Base-by-base conservation (phyloP, 331 rosid genomes). In the Acacia concinna region DNA sequence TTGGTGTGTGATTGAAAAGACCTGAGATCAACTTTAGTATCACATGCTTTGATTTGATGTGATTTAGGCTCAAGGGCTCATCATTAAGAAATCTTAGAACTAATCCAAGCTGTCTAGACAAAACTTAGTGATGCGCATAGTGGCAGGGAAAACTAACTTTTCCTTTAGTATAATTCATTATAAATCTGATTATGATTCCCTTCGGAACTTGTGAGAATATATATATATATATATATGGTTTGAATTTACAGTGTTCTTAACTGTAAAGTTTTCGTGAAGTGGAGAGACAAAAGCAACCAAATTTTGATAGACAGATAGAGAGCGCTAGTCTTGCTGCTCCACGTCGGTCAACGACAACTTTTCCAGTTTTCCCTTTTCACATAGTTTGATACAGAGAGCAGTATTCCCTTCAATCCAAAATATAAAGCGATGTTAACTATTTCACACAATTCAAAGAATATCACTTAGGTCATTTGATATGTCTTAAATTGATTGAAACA, bases 11-110 rank as follows among this genome's bases (percentile, higher is more conserved):
- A 37, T 9, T 76, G 82, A 81, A 77, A 81, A 60, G 81, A 82
- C 80, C 76, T 38, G 31, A 59, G 34, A 78, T 34, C 34, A 63
- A 1, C 89, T 86, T 86, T 83, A 68, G 89, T 51, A 86, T 86
- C 89, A 68, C 85, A 83, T 86, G 89, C 89, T 76, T 77, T 79
- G 89, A 86, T 76, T 67, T 83, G 89, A 86, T 86, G 68, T 77
- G 89, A 86, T 76, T 73, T 15, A 64, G 69, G 47, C 75, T 23
- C 3, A 23, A 77, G 67, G 4, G 37, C 0, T 0, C n/a, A 85
- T 77, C 18, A 64, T 74, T 68, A 68, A 67, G 31, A 56, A 56
- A 23, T 49, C 21, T 20, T 23, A 67, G 34, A 38, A 21, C 8
- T 60, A 38, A 67, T 37, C 6, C 28, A 8, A n/a, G 18, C 18